Percentiles rank a stretch among this genome's conserved stretches.
Evolutionary conservation across 208 protist species (phyloP).

Genomic region (Wallacemonas rigidus): DNA sequence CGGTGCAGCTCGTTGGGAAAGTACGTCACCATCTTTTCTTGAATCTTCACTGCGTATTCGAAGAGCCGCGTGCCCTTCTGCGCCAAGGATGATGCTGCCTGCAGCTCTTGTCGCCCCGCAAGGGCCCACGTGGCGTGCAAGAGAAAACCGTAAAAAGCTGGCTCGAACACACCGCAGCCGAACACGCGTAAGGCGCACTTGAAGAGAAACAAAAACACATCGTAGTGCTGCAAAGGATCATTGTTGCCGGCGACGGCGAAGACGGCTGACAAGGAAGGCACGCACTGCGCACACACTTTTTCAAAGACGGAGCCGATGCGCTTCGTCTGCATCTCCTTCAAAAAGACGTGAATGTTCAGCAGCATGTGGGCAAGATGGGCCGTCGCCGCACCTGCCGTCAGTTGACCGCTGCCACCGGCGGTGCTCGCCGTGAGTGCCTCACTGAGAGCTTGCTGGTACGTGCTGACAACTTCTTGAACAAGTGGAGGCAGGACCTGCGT

Average conservation of each 20-base stretch:
- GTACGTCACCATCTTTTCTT: constrained; percentile 41
- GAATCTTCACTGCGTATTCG: constrained; percentile 75
- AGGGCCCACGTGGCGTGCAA: constrained; percentile 53
- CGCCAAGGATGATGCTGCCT: constrained; percentile 9
- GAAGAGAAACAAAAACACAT: constrained; percentile 59
- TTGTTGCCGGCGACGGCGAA: constrained; percentile 30
- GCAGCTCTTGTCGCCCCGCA: constrained; percentile 24
- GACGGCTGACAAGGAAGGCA: constrained; percentile 48
- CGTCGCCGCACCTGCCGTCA: neutral
- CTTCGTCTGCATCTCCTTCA: constrained; percentile 66
- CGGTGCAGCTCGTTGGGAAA: constrained; percentile 49
- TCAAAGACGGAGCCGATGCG: constrained; percentile 56
- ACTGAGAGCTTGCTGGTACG: constrained; percentile 25
- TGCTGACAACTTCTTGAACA: constrained; percentile 29
- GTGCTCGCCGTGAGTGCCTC: constrained; percentile 10
- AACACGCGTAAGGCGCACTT: constrained; percentile 81
- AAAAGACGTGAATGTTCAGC: constrained; percentile 59
- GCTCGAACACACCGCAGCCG: constrained; percentile 67
- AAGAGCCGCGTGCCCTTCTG: constrained; percentile 43
- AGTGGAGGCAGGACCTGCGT: constrained; percentile 38
- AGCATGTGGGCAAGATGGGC: constrained; percentile 38
- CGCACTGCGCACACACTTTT: constrained; percentile 39
- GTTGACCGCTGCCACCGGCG: constrained; percentile 1
- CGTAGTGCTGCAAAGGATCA: constrained; percentile 31
- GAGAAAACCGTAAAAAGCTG: constrained; percentile 57